Evolutionary conservation across 164 flowering plant genomes (phyloP).

Genomic region (Protea cynaroides): DNA sequence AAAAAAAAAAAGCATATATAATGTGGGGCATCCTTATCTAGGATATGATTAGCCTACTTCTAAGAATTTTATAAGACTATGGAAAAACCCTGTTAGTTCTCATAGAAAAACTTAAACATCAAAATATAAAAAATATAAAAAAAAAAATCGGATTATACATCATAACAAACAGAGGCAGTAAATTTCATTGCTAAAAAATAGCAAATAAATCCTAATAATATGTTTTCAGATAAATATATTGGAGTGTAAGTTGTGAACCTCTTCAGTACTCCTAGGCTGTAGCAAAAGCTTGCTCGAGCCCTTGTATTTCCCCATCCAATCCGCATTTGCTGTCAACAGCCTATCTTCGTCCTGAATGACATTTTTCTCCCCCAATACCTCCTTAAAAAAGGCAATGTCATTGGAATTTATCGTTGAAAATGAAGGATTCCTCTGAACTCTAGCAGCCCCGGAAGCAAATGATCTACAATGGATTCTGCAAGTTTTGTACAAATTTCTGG

Average conservation of each 20-base stretch:
- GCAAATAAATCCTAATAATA: neutral
- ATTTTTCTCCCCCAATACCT: slow-evolving; percentile 65
- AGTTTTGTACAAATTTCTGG: slow-evolving; percentile 5
- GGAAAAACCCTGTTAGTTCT: neutral
- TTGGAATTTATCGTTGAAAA: slow-evolving; percentile 55
- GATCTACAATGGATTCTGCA: slow-evolving; percentile 19
- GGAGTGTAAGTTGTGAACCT: slow-evolving; percentile 40
- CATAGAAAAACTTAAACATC: neutral
- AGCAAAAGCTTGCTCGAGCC: slow-evolving; percentile 90
- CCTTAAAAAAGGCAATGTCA: slow-evolving; percentile 57
- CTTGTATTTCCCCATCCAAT: slow-evolving; percentile 84
- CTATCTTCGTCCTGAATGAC: slow-evolving; percentile 76
- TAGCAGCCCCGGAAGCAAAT: slow-evolving; percentile 37
- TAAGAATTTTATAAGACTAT: neutral
- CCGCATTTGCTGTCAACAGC: slow-evolving; percentile 59
- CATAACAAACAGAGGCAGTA: too few species aligned
- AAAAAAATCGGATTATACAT: too few species aligned
- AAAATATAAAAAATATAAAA: neutral
- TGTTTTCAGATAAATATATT: neutral
- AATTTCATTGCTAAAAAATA: neutral
- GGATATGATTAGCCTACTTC: too few species aligned
- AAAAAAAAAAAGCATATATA: neutral
- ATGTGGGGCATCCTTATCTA: neutral
- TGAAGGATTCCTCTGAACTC: slow-evolving; percentile 41
- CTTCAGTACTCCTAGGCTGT: slow-evolving; percentile 67